Base-by-base conservation (phyloP, 805 yeast species). In the Sugiyamaella valdiviana region DNA sequence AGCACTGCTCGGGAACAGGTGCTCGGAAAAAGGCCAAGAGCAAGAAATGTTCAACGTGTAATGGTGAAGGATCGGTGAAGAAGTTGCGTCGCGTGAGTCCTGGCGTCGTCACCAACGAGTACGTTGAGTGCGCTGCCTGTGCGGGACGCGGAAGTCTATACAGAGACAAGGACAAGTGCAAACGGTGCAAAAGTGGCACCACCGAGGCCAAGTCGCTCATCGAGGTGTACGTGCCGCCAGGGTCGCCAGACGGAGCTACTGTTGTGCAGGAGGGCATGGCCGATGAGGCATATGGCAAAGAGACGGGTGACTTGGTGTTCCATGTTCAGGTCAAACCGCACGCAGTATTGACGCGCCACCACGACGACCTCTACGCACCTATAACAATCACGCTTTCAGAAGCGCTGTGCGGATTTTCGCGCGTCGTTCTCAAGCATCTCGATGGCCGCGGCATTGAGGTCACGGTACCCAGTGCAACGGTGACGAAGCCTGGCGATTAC, bases 361-460 rank as follows among this genome's bases (percentile, higher is more conserved):
- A 37, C 17, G 83, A 78, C 6, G 91, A 90, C 63, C 66, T 93
- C 44, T 78, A 77, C 55, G 74, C 86, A 2, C 69, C 73, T 23
- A 66, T 81, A 36, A 70, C 69, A 6, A 77, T 91, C 36, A 72
- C 95, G 1, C 69, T 91, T 45, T 78, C 78, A 12, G 98, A 91
- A 55, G 82, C 96, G 0, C 70, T 91, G n/a, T 77, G 87, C 51
- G 98, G 98, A 2, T 83, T 90, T 58, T 68, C 76, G 32, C 75
- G 77, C 45, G 74, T 77, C 10, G 70, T 88, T 1, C 68, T 84
- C 7, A 77, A 77, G 54, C 93, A 87, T 54, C 72, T 90, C 48
- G 98, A 93, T 65, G 90, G 83, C 15, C 78, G 97, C 53, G 77
- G 80, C 35, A 64, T 89, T 12, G 75, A 75, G 45, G 62, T 90